Base-by-base conservation (phyloP, 2,329 filamentous ascomycete species). In the Lasiodiplodia sp. region DNA sequence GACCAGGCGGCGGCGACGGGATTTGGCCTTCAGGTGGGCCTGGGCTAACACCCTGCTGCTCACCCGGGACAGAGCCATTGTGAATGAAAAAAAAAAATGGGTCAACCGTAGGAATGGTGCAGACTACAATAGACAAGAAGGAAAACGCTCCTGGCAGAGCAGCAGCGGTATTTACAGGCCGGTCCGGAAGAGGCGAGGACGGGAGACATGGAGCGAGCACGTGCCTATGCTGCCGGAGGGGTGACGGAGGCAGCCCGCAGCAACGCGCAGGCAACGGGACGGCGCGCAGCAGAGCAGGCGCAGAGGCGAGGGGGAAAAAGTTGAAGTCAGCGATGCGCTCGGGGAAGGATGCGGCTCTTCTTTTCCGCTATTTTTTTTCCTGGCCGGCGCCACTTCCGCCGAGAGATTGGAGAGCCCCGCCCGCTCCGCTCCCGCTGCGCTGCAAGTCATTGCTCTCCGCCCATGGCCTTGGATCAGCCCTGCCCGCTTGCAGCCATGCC, bases 11-110 rank as follows among this genome's bases (percentile, higher is more conserved):
- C 65, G 55, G 14, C 64, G 64, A 21, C 65, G 55, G 55, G 5
- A 28, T 28, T 58, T 58, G 40, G 60, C 31, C 28, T 23, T 34
- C 14, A 51, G 31, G 23, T 44, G 16, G 25, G 65, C 65, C n/a
- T 52, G 55, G 40, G 65, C 65, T 12, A 67, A 44, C 31, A 55
- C 44, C 28, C 38, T 63, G 37, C 31, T 44, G 40, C 63, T 68
- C 49, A 63, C 40, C 57, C 51, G 63, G 56, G 56, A 60, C 31
- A 68, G 49, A 2, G 66, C 66, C 66, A 68, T 68, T 40, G 47
- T 68, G 12, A n/a, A 5, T 18, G 62, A 49, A 49, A 58, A 18
- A 49, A 58, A 18, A 21, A n/a, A 31, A 40, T 2, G 11, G 21
- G n/a, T 65, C 34, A 65, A 38, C 25, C 49, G 31, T 12, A 31